Evolutionary conservation across 2,329 filamentous ascomycete species (phyloP), one percentile per base, ranked within the genome.

Genomic region (Colletotrichum abscissum): DNA sequence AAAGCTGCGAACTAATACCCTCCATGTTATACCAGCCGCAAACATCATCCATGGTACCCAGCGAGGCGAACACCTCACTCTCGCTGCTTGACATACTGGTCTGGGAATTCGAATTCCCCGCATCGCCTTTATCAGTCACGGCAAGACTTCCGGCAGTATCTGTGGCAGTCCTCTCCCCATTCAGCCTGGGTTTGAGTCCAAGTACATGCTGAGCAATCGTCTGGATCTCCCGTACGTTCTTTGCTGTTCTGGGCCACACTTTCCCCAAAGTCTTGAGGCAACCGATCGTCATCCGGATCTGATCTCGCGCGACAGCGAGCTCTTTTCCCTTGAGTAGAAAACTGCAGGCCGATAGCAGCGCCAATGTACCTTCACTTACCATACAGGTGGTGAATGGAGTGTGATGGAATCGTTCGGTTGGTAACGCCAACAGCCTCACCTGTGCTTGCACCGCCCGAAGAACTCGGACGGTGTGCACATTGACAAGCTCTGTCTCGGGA

Each of bases 321-420:
- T 82, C 77, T 30, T 77, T 76, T 0, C 79, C 81, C 8, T 76
- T 77, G n/a, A 85, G 72, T 26, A 82, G 68, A 64, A 78, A 81
- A 16, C 77, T 79, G 72, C 83, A 85, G 2, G 83, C 83, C 0
- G 84, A 83, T 4, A 82, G 75, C 3, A 81, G 76, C 2, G 81
- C 76, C 2, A 85, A 75, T 0, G 80, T 82, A 0, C 81, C 84
- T 22, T 81, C 80, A 54, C 79, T 83, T 14, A 84, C 73, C 82
- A 85, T 85, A 76, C 84, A 86, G 0, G 81, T 83, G 0, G 76
- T 77, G 54, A 86, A 86, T 0, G 84, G 84, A 0, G 79, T 82
- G 67, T 86, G 84, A 56, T 78, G 71, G 52, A 83, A 84, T 14
- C 76, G 77, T 2, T 75, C 75, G 0, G 75, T 76, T 0, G 84